These are phyloP conservation scores for Neurospora africana DNA, from an alignment of 495 filamentous ascomycete species.

Conservation along the genomic window DNA sequence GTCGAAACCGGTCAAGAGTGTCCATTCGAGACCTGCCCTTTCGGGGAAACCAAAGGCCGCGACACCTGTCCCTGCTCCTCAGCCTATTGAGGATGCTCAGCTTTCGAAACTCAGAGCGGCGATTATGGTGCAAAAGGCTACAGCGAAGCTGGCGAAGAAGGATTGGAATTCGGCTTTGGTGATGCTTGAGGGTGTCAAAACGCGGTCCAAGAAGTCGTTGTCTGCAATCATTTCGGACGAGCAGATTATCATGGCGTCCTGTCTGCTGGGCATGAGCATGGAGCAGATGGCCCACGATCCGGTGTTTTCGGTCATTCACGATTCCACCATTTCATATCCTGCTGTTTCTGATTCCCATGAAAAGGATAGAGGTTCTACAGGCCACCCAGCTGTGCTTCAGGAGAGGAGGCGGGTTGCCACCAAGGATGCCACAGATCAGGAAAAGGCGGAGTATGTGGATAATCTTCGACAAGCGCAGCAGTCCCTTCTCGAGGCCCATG, in stretches of 20 bases:
- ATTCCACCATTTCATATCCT: constrained; percentile 81
- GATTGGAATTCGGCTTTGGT: constrained; percentile 43
- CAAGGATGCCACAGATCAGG: constrained; percentile 20
- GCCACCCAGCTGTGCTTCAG: neutral
- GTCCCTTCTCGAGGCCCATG: constrained; percentile 44
- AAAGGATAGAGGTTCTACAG: constrained; percentile 12
- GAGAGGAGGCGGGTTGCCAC: constrained; percentile 1
- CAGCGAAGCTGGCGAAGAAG: constrained; percentile 42
- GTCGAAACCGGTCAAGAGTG: constrained; percentile 13
- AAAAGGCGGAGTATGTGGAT: constrained; percentile 39
- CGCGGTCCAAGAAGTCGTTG: constrained; percentile 23
- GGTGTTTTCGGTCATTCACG: constrained; percentile 77
- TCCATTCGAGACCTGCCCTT: constrained; percentile 1
- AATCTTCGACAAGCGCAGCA: constrained; percentile 53
- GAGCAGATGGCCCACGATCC: constrained; percentile 66
- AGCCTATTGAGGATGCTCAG: constrained; percentile 36
- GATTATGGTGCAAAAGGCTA: constrained; percentile 55
- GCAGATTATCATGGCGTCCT: constrained; percentile 47
- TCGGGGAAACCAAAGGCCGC: constrained; percentile 16
- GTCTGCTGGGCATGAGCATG: constrained; percentile 48
- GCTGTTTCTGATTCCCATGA: constrained; percentile 37
- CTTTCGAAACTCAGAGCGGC: constrained; percentile 48
- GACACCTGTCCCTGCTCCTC: constrained; percentile 7
- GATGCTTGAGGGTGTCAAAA: constrained; percentile 38
- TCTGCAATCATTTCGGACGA: constrained; percentile 32